Evolutionary conservation across 441 rosid species (phyloP).

Genomic region (Syzygium malaccense): DNA sequence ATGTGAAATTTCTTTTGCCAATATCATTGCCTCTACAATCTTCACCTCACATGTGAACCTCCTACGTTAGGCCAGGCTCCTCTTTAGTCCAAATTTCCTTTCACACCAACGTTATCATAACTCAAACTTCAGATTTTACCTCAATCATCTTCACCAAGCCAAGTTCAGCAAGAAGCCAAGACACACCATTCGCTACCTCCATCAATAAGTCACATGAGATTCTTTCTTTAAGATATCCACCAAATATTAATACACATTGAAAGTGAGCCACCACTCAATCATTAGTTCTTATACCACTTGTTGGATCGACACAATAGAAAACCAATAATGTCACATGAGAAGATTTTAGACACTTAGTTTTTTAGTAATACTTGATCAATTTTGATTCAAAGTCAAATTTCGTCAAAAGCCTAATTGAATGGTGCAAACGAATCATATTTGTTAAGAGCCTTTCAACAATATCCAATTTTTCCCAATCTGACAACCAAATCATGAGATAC

Average conservation of each 20-base stretch:
- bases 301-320: neutral
- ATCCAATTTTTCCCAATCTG: neutral
- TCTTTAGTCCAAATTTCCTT: neutral
- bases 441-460: neutral
- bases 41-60: neutral
- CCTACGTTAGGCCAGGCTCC: neutral
- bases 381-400: neutral
- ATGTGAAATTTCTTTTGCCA: neutral
- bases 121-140: neutral
- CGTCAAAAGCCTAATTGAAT: neutral
- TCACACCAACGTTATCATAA: neutral
- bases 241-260: neutral
- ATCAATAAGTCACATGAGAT: neutral
- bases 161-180: neutral
- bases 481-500: neutral
- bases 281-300: neutral
- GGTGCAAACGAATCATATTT: neutral
- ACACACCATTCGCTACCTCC: neutral
- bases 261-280: neutral
- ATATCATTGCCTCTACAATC: neutral
- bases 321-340: neutral
- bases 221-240: neutral
- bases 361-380: no score
- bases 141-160: neutral
- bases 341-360: neutral